These are phyloP conservation scores for Ilex asprella DNA, from an alignment of 257 asterid species.

Conservation along the genomic window DNA sequence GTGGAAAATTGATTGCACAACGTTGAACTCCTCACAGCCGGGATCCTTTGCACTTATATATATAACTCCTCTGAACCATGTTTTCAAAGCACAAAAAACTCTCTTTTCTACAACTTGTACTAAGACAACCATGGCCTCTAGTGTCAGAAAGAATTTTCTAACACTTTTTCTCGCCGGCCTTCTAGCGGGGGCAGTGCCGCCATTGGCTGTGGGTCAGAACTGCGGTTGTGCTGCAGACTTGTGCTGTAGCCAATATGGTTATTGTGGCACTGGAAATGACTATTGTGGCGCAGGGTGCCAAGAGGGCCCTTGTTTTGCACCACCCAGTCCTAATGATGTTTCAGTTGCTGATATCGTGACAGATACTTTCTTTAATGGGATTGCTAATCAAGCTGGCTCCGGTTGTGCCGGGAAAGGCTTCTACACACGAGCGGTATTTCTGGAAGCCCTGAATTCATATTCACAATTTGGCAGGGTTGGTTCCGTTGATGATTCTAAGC, in stretches of 20 bases:
- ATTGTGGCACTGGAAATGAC: conserved; percentile 28
- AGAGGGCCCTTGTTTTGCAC: conserved; percentile 28
- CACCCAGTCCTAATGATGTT: conserved; percentile 15
- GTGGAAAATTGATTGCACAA: too few relatives aligned
- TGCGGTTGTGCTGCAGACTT: conserved; percentile 32
- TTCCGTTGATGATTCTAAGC: conserved; percentile 31
- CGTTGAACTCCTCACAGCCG: too few relatives aligned
- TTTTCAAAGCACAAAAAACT: too few relatives aligned
- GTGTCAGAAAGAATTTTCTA: conserved; percentile 5
- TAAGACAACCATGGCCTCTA: too few relatives aligned
- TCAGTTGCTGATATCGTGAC: conserved; percentile 30
- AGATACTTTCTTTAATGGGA: conserved; percentile 33
- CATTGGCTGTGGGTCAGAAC: conserved; percentile 21
- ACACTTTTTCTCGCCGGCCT: conserved; percentile 16
- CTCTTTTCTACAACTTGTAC: too few relatives aligned
- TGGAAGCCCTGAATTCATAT: conserved; percentile 31
- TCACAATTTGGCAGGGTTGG: conserved; percentile 25
- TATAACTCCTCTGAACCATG: too few relatives aligned
- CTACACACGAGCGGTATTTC: conserved; percentile 36
- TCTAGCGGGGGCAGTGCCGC: conserved; percentile 5
- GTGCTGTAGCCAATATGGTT: conserved; percentile 45
- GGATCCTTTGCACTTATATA: too few relatives aligned
- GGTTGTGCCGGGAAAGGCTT: conserved; percentile 42
- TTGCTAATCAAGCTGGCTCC: conserved; percentile 21
- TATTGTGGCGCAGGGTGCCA: conserved; percentile 44